Percentiles rank a stretch among this genome's conserved stretches.
Conservation (phyloP, 305 asterid species). For the Fraxinus latifolia region DNA sequence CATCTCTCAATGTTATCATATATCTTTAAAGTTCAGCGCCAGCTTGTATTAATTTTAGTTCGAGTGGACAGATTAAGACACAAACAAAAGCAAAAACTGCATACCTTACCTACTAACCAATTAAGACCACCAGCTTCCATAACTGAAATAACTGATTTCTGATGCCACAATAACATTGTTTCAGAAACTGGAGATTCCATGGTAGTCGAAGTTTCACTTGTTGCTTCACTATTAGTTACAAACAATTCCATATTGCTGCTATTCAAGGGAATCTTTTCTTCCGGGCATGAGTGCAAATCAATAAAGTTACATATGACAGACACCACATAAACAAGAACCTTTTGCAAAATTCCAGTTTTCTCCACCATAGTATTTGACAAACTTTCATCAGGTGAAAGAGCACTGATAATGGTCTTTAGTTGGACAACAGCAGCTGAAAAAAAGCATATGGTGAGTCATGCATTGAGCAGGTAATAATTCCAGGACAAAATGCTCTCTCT, state of each 20-base stretch:
- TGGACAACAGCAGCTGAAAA: slow-evolving; percentile 84
- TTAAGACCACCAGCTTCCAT: slow-evolving; percentile 99
- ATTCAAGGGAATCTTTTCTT: slow-evolving; percentile 38
- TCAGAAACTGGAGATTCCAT: slow-evolving; percentile 47
- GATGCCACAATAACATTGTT: slow-evolving; percentile 66
- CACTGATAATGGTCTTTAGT: slow-evolving; percentile 74
- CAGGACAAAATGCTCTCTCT: slow-evolving; percentile 13
- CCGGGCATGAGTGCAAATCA: slow-evolving; percentile 48
- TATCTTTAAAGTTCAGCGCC: slow-evolving; percentile 21
- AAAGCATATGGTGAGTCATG: slow-evolving; percentile 25
- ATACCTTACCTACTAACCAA: slow-evolving; percentile 99
- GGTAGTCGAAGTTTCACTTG: slow-evolving; percentile 35
- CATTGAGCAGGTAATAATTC: slow-evolving; percentile 20
- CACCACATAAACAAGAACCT: slow-evolving; percentile 69
- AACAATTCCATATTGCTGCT: slow-evolving; percentile 36
- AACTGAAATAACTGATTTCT: slow-evolving; percentile 74
- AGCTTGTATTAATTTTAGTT: slow-evolving; percentile 14
- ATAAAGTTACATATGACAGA: slow-evolving; percentile 70
- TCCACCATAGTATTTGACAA: slow-evolving; percentile 48
- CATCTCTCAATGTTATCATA: slow-evolving; percentile 2
- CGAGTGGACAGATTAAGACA: slow-evolving; percentile 17
- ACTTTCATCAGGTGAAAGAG: slow-evolving; percentile 73
- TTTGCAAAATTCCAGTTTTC: slow-evolving; percentile 70
- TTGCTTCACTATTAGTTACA: slow-evolving; percentile 37
- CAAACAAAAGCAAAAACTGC: slow-evolving; percentile 47